Conservation (phyloP, 2,329 filamentous ascomycete genomes). For the Penicillium fuscoglaucum region DNA sequence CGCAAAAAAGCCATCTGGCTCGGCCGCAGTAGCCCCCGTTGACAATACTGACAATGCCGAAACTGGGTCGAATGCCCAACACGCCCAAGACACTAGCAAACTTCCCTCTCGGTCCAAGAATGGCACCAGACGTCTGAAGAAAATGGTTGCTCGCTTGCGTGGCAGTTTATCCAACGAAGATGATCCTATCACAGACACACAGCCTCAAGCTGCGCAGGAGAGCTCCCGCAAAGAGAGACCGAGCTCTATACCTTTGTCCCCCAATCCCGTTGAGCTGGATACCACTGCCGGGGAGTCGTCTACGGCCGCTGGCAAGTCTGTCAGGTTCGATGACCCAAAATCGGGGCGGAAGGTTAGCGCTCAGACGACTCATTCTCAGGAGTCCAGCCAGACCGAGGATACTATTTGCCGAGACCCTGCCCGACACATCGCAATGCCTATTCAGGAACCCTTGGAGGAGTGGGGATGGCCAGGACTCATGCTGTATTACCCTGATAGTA, state of each 20-base stretch:
- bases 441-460: constrained; percentile 14
- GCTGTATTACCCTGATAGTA: neutral
- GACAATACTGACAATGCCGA: neutral
- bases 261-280: constrained; percentile 5
- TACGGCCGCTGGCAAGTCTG: neutral
- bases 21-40: neutral
- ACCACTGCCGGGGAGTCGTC: neutral
- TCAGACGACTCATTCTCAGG: constrained; percentile 32
- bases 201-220: neutral
- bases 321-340: constrained; percentile 10
- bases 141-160: constrained; percentile 15
- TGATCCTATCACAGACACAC: constrained; percentile 7
- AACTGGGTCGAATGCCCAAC: neutral
- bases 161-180: constrained; percentile 11
- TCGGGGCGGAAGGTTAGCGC: constrained; percentile 34
- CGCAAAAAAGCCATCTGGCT: neutral
- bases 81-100: neutral
- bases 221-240: neutral
- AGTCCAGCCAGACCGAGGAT: constrained; percentile 33
- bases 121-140: constrained; percentile 15
- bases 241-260: neutral
- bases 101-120: constrained; percentile 10
- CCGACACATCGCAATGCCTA: constrained; percentile 27
- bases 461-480: constrained; percentile 12
- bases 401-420: constrained; percentile 39